Percentiles rank a stretch among this genome's conserved stretches.
phyloP scores from a whole-genome alignment of 139 green algal genomes.

The Chlamydomonas sp. region DNA sequence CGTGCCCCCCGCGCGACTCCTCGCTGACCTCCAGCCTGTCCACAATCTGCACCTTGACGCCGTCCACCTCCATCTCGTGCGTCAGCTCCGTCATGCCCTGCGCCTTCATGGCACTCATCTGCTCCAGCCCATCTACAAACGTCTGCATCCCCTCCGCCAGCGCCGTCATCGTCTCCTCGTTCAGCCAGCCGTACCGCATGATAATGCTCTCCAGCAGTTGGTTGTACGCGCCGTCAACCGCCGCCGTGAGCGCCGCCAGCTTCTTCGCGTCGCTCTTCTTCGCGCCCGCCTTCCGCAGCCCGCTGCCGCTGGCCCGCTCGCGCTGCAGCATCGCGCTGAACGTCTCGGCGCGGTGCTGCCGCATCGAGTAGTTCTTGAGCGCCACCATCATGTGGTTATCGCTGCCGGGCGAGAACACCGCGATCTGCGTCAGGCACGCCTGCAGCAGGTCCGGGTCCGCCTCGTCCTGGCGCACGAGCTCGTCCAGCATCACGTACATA shows the following conservation, averaged over 20 bases:
- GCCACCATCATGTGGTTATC: conserved; percentile 43
- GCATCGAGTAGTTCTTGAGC: conserved; percentile 36
- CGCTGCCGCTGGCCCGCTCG: not conserved
- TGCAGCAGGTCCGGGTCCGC: conserved; percentile 22
- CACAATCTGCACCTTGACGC: conserved; percentile 34
- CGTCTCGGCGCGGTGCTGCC: not conserved
- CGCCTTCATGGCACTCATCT: conserved; percentile 49
- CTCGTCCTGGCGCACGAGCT: conserved; percentile 45
- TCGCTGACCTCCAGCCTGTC: conserved; percentile 26
- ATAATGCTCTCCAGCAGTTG: conserved; percentile 28
- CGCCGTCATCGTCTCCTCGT: not conserved
- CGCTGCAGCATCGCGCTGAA: conserved; percentile 29
- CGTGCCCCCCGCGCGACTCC: too few species aligned
- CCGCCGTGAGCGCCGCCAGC: conserved; percentile 20
- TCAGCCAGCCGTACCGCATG: conserved; percentile 30
- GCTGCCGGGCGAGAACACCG: conserved; percentile 39
- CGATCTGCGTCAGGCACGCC: conserved; percentile 44
- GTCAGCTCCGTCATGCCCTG: conserved; percentile 26
- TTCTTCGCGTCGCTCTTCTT: conserved; percentile 9
- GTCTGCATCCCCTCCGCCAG: conserved; percentile 46
- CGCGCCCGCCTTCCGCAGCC: not conserved
- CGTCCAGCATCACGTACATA: conserved; percentile 45
- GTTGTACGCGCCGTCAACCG: conserved; percentile 12
- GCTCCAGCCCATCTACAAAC: conserved; percentile 49
- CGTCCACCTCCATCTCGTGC: conserved; percentile 33